Conservation (phyloP, 208 protist species). For the Acanthamoeba lenticulata region DNA sequence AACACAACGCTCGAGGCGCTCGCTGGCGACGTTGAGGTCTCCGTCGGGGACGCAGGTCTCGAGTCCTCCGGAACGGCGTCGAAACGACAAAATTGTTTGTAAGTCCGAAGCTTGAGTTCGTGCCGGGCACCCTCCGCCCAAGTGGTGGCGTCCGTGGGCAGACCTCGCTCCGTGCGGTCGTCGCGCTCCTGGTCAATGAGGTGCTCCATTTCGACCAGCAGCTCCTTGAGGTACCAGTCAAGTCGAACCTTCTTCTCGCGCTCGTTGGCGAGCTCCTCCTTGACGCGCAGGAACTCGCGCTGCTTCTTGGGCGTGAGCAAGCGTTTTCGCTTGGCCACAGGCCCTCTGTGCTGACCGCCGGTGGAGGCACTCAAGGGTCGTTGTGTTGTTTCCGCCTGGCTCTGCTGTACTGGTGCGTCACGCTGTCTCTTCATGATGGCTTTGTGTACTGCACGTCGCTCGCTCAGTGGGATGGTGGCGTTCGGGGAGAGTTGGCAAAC, state of each 20-base stretch:
- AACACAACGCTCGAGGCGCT: not conserved
- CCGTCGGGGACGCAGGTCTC: no score
- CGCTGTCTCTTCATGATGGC: not conserved
- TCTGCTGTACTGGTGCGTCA: no score
- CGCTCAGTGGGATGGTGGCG: not conserved
- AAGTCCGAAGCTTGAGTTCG: not conserved
- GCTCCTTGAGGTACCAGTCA: not conserved
- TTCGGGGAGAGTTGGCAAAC: no score
- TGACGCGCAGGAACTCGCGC: not conserved
- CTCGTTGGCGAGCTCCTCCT: not conserved
- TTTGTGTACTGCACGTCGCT: not conserved
- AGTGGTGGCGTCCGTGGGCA: not conserved
- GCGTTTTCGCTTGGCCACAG: not conserved
- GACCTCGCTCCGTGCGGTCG: not conserved
- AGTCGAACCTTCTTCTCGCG: conserved; percentile 14
- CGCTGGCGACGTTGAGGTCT: not conserved
- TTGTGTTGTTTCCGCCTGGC: no score
- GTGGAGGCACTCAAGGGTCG: no score
- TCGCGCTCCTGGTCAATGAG: not conserved
- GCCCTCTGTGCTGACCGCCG: no score
- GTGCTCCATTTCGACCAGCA: not conserved
- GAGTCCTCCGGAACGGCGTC: not conserved
- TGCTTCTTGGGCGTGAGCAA: not conserved
- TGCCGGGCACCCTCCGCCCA: not conserved
- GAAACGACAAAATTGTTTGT: not conserved